phyloP scores from a whole-genome alignment of 2,329 filamentous ascomycete species.

The Sporothrix schenckii region DNA sequence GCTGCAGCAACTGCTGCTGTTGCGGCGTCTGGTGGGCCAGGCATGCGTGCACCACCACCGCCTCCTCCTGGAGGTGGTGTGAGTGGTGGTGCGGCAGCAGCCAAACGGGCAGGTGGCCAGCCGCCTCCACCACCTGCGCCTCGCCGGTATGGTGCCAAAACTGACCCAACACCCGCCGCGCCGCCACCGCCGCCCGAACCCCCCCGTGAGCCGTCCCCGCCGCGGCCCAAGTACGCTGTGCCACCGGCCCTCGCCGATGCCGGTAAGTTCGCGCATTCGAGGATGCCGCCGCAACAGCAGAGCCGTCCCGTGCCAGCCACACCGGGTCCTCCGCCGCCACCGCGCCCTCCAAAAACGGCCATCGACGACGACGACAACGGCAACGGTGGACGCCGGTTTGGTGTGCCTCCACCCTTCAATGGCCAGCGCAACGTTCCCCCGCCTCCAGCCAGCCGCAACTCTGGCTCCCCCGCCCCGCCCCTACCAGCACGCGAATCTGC shows the following conservation, averaged over 20 bases:
- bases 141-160: conserved; percentile 57
- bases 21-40: conserved; percentile 40
- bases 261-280: conserved; percentile 74
- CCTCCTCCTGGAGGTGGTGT: conserved; percentile 41
- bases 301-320: conserved; percentile 49
- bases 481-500: conserved; percentile 24
- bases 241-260: conserved; percentile 89
- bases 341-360: conserved; percentile 69
- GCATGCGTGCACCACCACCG: conserved; percentile 47
- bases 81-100: conserved; percentile 39
- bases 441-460: conserved; percentile 67
- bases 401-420: conserved; percentile 77
- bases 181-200: conserved; percentile 55
- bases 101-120: conserved; percentile 50
- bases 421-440: conserved; percentile 71
- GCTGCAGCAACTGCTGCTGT: conserved; percentile 39
- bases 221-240: conserved; percentile 74
- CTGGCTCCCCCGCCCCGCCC: conserved; percentile 1
- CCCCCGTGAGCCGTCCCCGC: conserved; percentile 72
- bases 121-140: conserved; percentile 63
- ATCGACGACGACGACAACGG: conserved; percentile 68
- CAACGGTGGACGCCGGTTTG: conserved; percentile 59
- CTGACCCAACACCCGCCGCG: conserved; percentile 45
- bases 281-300: conserved; percentile 52
- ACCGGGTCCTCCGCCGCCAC: conserved; percentile 68